Percentiles rank a stretch among this genome's conserved stretches.
These are phyloP conservation scores for Polyrhizophydium stewartii DNA, from an alignment of 371 early-diverging fungal species.

Conservation along the genomic window DNA sequence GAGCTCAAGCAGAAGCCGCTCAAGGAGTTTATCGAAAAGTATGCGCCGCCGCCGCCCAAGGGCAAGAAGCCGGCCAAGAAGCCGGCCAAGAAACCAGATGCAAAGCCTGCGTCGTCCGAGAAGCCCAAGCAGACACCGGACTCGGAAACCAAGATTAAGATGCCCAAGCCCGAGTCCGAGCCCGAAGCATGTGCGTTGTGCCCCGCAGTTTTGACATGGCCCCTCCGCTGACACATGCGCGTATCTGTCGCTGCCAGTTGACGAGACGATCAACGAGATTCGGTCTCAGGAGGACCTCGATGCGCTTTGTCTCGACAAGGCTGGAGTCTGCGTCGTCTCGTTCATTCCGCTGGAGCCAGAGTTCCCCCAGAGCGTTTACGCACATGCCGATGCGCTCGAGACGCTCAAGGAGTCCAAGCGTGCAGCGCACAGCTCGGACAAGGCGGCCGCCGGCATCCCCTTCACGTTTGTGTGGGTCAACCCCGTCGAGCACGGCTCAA, in stretches of 20 bases:
- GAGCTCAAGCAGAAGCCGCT: slow-evolving; percentile 50
- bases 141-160: neutral
- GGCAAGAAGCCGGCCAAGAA: slow-evolving; percentile 4
- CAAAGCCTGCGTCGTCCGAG: slow-evolving; percentile 17
- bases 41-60: slow-evolving; percentile 22
- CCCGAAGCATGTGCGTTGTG: neutral
- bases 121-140: slow-evolving; percentile 3
- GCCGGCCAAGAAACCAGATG: slow-evolving; percentile 19
- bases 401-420: slow-evolving; percentile 33
- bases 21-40: slow-evolving; percentile 50
- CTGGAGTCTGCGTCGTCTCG: slow-evolving; percentile 57
- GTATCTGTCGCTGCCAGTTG: neutral
- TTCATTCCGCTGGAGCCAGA: slow-evolving; percentile 61
- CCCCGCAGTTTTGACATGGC: neutral
- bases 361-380: slow-evolving; percentile 47
- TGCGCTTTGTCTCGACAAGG: slow-evolving; percentile 39
- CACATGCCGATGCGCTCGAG: slow-evolving; percentile 49
- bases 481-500: slow-evolving; percentile 44
- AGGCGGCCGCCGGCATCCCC: neutral
- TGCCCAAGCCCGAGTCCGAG: neutral
- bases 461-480: slow-evolving; percentile 66
- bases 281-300: slow-evolving; percentile 46
- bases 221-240: neutral
- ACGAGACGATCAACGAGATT: slow-evolving; percentile 11
- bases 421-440: slow-evolving; percentile 27